A percentile compares a stretch with the other conserved stretches of the same genome.
Evolutionary conservation across 768 basidiomycete genomes (phyloP).

Genomic region (Hygrocybe punicea): DNA sequence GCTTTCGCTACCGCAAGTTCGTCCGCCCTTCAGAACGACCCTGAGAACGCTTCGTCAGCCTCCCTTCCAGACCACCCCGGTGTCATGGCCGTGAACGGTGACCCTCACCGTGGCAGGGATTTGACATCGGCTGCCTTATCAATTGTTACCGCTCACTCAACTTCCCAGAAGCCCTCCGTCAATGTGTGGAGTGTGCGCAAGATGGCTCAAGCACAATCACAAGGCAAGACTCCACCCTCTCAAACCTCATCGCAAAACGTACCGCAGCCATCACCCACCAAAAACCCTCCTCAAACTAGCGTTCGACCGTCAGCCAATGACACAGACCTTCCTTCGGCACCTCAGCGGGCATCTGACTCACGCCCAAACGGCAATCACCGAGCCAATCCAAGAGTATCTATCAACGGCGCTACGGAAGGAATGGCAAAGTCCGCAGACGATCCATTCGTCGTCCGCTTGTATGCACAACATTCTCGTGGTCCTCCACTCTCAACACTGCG

Average conservation of each 20-base stretch:
- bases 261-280: background rate
- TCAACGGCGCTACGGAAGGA: background rate
- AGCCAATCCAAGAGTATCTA: background rate
- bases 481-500: conserved; percentile 12
- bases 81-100: conserved; percentile 8
- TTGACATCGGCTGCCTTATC: conserved; percentile 18
- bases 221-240: conserved; percentile 3
- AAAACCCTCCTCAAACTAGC: background rate
- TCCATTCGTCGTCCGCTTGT: conserved; percentile 39
- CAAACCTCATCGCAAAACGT: background rate
- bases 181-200: conserved; percentile 33
- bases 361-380: background rate
- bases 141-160: conserved; percentile 16
- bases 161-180: conserved; percentile 7
- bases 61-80: background rate
- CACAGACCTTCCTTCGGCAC: background rate
- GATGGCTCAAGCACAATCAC: background rate
- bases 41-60: conserved; percentile 2
- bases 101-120: conserved; percentile 4
- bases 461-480: conserved; percentile 11
- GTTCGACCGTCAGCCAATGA: background rate
- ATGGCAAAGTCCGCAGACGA: conserved; percentile 1
- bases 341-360: background rate
- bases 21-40: background rate
- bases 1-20: conserved; percentile 5